Percentiles rank a stretch among this genome's conserved stretches.
Conservation (phyloP, 2,329 filamentous ascomycete species). For the Pyricularia grisea region DNA sequence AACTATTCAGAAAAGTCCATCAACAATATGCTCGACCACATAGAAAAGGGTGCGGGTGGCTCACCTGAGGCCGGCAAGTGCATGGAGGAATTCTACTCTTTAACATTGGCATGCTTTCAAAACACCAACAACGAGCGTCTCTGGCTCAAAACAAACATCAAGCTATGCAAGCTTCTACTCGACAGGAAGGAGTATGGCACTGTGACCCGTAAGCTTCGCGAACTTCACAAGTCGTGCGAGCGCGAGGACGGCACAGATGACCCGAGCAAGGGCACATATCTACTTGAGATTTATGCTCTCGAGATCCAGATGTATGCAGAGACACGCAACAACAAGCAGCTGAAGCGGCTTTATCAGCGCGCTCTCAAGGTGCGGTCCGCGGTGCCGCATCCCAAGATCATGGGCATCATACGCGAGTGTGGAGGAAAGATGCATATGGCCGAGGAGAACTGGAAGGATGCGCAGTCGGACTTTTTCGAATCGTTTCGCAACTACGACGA, state of each 20-base stretch:
- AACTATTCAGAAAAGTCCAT: constrained; percentile 99
- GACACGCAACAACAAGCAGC: constrained; percentile 92
- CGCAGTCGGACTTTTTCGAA: constrained; percentile 96
- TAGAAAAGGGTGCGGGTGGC: constrained; percentile 72
- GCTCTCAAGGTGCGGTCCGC: constrained; percentile 91
- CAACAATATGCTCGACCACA: constrained; percentile 97
- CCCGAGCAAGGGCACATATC: constrained; percentile 91
- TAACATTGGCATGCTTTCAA: constrained; percentile 90
- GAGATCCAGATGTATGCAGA: constrained; percentile 99
- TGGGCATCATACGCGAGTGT: constrained; percentile 97
- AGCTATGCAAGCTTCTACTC: constrained; percentile 82
- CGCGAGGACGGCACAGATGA: constrained; percentile 80
- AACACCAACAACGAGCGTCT: constrained; percentile 94
- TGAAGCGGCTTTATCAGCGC: constrained; percentile 86
- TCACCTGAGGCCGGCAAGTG: constrained; percentile 64
- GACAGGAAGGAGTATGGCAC: constrained; percentile 82
- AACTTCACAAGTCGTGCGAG: constrained; percentile 85
- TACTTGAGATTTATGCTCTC: constrained; percentile 88
- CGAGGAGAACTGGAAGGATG: constrained; percentile 98
- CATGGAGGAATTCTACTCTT: constrained; percentile 92
- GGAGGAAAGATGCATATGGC: constrained; percentile 99
- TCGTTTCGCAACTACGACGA: constrained; percentile 99
- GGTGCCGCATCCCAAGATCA: constrained; percentile 95
- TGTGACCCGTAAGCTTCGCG: constrained; percentile 73
- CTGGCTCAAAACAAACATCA: constrained; percentile 98